These are phyloP conservation scores for Rachicladosporium sp. DNA, from an alignment of 2,329 filamentous ascomycete genomes.

Conservation along the genomic window DNA sequence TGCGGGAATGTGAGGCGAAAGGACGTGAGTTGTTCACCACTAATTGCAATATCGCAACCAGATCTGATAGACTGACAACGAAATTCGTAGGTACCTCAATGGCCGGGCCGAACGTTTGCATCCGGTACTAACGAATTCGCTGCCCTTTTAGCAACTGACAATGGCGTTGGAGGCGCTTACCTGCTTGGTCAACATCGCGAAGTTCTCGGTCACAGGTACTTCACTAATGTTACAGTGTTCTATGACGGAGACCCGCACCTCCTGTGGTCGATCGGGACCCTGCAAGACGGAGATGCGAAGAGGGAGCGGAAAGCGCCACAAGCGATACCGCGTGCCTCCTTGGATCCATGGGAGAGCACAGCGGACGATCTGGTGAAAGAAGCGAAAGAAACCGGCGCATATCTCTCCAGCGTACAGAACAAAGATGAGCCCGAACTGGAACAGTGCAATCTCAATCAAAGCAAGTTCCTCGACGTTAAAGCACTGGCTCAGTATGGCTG, in stretches of 20 bases:
- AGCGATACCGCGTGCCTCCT: no score
- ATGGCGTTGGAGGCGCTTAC: slow-evolving; percentile 6
- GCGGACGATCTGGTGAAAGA: no score
- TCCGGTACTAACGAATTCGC: slow-evolving; percentile 3
- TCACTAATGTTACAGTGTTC: slow-evolving; percentile 3
- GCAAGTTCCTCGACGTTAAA: not conserved
- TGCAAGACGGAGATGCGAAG: no score
- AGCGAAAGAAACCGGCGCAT: no score
- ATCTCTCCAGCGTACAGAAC: no score
- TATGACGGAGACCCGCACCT: slow-evolving; percentile 1
- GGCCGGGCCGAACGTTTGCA: slow-evolving; percentile 1
- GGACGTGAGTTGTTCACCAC: no score
- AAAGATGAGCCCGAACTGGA: no score
- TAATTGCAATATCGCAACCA: no score
- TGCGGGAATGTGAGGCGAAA: no score
- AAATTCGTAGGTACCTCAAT: not conserved
- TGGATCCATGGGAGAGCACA: no score
- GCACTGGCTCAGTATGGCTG: slow-evolving; percentile 2
- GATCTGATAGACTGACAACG: no score
- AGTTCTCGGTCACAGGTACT: slow-evolving; percentile 6
- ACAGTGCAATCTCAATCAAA: slow-evolving; percentile 1
- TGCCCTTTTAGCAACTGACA: slow-evolving; percentile 7
- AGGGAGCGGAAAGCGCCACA: no score
- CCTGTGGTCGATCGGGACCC: not conserved
- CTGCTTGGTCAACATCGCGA: slow-evolving; percentile 8